phyloP scores from a whole-genome alignment of 768 basidiomycete species.

The Mycena rosella region DNA sequence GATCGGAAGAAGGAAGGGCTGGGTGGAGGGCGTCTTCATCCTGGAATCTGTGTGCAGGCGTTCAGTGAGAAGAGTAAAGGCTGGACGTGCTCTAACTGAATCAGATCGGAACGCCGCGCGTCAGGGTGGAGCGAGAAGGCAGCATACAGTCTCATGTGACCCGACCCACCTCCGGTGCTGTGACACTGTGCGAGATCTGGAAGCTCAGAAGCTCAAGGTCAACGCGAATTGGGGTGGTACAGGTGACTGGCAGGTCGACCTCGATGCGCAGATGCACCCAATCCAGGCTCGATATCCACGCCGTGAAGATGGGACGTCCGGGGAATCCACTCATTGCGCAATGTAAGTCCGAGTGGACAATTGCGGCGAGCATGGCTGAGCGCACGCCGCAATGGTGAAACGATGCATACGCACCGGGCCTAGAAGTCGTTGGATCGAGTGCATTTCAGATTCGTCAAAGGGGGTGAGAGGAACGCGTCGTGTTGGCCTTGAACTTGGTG shows the following conservation, averaged over 20 bases:
- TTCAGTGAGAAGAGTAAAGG: no score
- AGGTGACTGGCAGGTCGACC: slow-evolving; percentile 16
- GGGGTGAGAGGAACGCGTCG: slow-evolving; percentile 13
- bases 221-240: slow-evolving; percentile 17
- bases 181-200: slow-evolving; percentile 11
- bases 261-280: slow-evolving; percentile 13
- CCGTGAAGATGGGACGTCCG: slow-evolving; percentile 10
- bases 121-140: slow-evolving; percentile 18
- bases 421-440: slow-evolving; percentile 12
- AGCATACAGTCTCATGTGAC: slow-evolving; percentile 17
- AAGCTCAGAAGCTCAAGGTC: slow-evolving; percentile 17
- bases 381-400: slow-evolving; percentile 14
- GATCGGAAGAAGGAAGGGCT: slow-evolving; percentile 17
- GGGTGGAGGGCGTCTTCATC: not conserved
- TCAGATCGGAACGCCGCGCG: slow-evolving; percentile 7
- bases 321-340: slow-evolving; percentile 12
- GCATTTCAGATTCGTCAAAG: slow-evolving; percentile 12
- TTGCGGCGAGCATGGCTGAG: slow-evolving; percentile 10
- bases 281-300: slow-evolving; percentile 5
- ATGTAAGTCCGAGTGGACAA: slow-evolving; percentile 13
- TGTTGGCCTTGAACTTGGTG: slow-evolving; percentile 16
- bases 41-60: no score
- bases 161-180: slow-evolving; percentile 14
- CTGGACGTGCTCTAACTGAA: no score
- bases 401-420: slow-evolving; percentile 14